A percentile compares a stretch with the other conserved stretches of the same genome.
Conservation (phyloP, 805 yeast genomes). For the Ogataea henricii region DNA sequence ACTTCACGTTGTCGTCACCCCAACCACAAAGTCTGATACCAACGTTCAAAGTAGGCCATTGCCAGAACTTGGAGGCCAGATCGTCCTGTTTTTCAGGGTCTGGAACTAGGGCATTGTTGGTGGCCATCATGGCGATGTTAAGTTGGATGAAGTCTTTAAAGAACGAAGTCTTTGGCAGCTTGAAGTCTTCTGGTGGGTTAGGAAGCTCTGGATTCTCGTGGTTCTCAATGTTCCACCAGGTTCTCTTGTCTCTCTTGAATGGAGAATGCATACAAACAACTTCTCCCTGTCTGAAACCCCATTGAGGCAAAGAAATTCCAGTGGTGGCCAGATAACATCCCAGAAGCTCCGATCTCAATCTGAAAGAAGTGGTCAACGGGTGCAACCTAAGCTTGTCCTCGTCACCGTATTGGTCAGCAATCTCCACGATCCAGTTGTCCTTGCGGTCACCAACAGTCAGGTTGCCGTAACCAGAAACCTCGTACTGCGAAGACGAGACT, state of each 20-base stretch:
- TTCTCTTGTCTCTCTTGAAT: slow-evolving; percentile 73
- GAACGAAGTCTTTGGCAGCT: slow-evolving; percentile 73
- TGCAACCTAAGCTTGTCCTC: slow-evolving; percentile 59
- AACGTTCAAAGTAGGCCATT: slow-evolving; percentile 80
- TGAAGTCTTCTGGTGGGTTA: slow-evolving; percentile 58
- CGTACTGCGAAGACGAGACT: slow-evolving; percentile 63
- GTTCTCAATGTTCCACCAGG: slow-evolving; percentile 86
- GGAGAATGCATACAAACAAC: slow-evolving; percentile 75
- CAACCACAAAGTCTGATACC: slow-evolving; percentile 80
- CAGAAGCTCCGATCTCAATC: slow-evolving; percentile 60
- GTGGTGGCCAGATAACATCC: slow-evolving; percentile 82
- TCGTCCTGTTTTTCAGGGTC: slow-evolving; percentile 74
- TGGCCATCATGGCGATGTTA: slow-evolving; percentile 86
- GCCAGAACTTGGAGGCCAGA: slow-evolving; percentile 77
- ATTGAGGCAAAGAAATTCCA: slow-evolving; percentile 66
- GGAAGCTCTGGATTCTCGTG: slow-evolving; percentile 63
- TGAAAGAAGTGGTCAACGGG: slow-evolving; percentile 74
- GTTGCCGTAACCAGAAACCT: slow-evolving; percentile 87
- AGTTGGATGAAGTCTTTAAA: slow-evolving; percentile 74
- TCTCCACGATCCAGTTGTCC: slow-evolving; percentile 90
- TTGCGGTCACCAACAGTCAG: slow-evolving; percentile 69
- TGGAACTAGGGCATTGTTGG: slow-evolving; percentile 79
- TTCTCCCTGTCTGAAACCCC: slow-evolving; percentile 90
- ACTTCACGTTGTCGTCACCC: slow-evolving; percentile 59
- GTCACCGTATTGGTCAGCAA: slow-evolving; percentile 60